Evolutionary conservation across 2,329 filamentous ascomycete species (phyloP).

Genomic region (Neurospora sp.): DNA sequence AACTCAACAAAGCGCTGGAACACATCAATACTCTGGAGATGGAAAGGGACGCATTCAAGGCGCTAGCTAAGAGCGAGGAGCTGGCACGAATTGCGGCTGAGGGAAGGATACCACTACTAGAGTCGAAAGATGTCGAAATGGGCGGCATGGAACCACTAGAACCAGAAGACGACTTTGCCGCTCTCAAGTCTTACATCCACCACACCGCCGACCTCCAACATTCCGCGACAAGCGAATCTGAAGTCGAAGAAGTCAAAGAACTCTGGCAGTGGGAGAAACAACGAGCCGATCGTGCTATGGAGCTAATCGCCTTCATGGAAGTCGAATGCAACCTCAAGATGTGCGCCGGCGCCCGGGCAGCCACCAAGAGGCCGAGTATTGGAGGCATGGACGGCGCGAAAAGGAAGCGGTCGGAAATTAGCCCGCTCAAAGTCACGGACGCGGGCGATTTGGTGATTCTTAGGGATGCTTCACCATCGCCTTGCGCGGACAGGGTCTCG

Average conservation of each 20-base stretch:
- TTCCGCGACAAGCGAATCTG: slow-evolving; percentile 45
- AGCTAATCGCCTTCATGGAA: slow-evolving; percentile 67
- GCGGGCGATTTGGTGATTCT: slow-evolving; percentile 34
- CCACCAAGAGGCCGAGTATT: slow-evolving; percentile 18
- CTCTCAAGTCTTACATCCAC: slow-evolving; percentile 41
- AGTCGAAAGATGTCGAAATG: slow-evolving; percentile 23
- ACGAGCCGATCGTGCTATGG: slow-evolving; percentile 58
- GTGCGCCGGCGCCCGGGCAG: slow-evolving; percentile 48
- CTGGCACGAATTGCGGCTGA: slow-evolving; percentile 64
- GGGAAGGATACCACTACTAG: slow-evolving; percentile 57
- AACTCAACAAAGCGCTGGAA: slow-evolving; percentile 54
- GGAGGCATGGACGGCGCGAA: slow-evolving; percentile 21
- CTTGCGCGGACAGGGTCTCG: slow-evolving; percentile 22
- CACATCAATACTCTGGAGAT: slow-evolving; percentile 57
- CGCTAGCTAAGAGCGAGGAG: slow-evolving; percentile 62
- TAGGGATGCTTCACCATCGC: slow-evolving; percentile 23
- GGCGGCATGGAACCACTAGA: slow-evolving; percentile 28
- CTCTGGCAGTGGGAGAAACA: slow-evolving; percentile 49
- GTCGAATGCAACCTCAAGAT: slow-evolving; percentile 62
- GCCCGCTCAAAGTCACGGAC: slow-evolving; percentile 28
- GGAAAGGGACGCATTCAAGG: slow-evolving; percentile 66
- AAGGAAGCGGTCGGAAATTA: slow-evolving; percentile 23
- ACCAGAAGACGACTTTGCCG: slow-evolving; percentile 49
- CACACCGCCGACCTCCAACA: slow-evolving; percentile 40
- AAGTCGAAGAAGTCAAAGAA: slow-evolving; percentile 45